Base-by-base conservation (phyloP, 1,284 basidiomycete species). In the Boletus calvinii region DNA sequence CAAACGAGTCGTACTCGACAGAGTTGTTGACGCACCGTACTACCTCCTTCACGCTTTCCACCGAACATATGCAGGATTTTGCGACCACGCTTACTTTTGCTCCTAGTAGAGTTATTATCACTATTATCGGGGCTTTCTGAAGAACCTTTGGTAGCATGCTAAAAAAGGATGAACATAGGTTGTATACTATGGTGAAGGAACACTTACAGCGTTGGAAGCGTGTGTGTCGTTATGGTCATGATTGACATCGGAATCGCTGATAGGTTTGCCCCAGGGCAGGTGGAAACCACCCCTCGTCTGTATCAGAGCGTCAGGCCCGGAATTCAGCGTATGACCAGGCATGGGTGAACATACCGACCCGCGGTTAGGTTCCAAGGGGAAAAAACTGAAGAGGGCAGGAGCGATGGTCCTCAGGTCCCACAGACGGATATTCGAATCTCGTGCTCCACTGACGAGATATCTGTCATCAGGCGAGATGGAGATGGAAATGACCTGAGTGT, bases 391-490 rank as follows among this genome's bases (percentile, higher is more conserved):
- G 15, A 65, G 59, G 18, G 29, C 11, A 5, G 63, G 62, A 24
- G 54, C 50, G 6, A 57, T 45, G 1, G 5, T 24, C 35, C 41
- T 52, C 39, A 63, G 46, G 31, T 45, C 29, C 62, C 62, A 67
- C 6, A 63, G 30, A 22, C 50, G 58, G 20, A 63, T 4, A 15
- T 46, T 41, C 3, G 41, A 10, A 38, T 65, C 62, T 12, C 32
- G 43, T 34, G 51, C 30, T 4, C 51, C 64, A 31, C 53, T 63
- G 31, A 56, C 59, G 24, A 63, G 62, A 20, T 22, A 46, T 10
- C 36, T 50, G 10, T 52, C 52, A 22, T 54, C 46, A 5, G 53
- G 62, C 4, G 64, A 67, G 20, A 63, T 49, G 0, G 62, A 59
- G 30, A 63, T 24, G 6, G 54, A 59, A 26, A 47, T 34, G 4